Evolutionary conservation across 148 eudicot genomes (phyloP), one percentile per base, ranked within the genome.

Genomic region (Amaranthus cruentus): DNA sequence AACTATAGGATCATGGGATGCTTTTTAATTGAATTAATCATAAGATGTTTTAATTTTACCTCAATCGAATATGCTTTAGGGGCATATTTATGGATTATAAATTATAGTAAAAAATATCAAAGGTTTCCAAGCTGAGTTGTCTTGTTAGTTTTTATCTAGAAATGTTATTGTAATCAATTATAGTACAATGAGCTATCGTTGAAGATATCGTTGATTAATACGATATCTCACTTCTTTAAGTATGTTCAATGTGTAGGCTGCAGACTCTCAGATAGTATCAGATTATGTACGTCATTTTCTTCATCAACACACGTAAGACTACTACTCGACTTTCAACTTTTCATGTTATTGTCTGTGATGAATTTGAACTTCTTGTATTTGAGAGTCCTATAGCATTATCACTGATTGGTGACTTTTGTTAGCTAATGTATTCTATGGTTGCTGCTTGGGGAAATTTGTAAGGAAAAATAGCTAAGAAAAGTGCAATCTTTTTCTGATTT

Each of bases 211-310:
- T 74, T 43, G 42, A 42, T 53, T 11, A 47, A 6, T 11, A 4
- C 56, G 46, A 56, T 15, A 4, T 50, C 21, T 56, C 50, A 75
- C 52, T 65, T 5, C 4, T 75, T 71, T 51, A 66, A 21, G 53
- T 59, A 66, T 67, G 72, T 58, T 38, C 63, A 60, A 72, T 74
- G 76, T 84, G 72, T 88, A 96, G 99, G 99, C 99, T 60, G 99
- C 97, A 68, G 99, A 96, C 80, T 87, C 99, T 9, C 99, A 96
- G 74, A 76, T 96, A 65, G 87, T 92, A 54, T 90, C 99, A 44
- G 99, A 96, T 75, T 96, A 92, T 77, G 99, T 92, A 55, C 89
- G 99, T n/a, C 85, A 91, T 81, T 87, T 84, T 83, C 97, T 96
- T 72, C 94, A 92, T 81, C 99, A 96, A 74, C 99, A 92, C 87